phyloP scores from a whole-genome alignment of 768 basidiomycete genomes.

The Boletus pseudopeckii region DNA sequence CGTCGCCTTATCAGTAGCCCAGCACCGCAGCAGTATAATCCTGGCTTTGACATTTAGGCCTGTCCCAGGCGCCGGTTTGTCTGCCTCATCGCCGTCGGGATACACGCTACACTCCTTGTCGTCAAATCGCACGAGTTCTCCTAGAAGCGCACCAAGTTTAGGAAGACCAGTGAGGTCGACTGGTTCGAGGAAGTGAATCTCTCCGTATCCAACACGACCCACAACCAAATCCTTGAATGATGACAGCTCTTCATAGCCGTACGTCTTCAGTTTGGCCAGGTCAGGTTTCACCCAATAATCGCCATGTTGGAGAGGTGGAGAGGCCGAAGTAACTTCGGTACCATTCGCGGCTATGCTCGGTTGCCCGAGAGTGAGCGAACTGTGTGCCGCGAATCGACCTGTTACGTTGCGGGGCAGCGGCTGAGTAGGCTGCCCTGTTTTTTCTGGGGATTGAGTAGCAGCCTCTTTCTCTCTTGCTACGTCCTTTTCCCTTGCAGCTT shows the following conservation, averaged over 20 bases:
- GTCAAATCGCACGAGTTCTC: slow-evolving; percentile 84
- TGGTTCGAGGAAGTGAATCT: slow-evolving; percentile 76
- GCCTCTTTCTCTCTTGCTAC: slow-evolving; percentile 40
- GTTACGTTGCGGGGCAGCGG: slow-evolving; percentile 39
- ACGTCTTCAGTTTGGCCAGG: slow-evolving; percentile 64
- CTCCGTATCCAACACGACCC: slow-evolving; percentile 88
- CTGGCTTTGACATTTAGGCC: slow-evolving; percentile 88
- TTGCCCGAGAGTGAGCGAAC: slow-evolving; percentile 28
- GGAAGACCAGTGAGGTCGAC: slow-evolving; percentile 84
- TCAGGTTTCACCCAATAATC: slow-evolving; percentile 91
- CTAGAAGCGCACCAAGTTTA: slow-evolving; percentile 77
- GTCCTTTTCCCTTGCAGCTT: slow-evolving; percentile 74
- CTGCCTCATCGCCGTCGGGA: slow-evolving; percentile 80
- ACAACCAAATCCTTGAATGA: slow-evolving; percentile 76
- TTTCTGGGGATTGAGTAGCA: slow-evolving; percentile 17
- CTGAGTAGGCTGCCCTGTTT: slow-evolving; percentile 24
- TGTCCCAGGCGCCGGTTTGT: slow-evolving; percentile 78
- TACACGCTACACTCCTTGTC: slow-evolving; percentile 94
- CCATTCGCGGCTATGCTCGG: slow-evolving; percentile 29
- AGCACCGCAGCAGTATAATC: slow-evolving; percentile 76
- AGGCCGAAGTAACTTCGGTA: slow-evolving; percentile 15
- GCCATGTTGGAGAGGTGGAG: slow-evolving; percentile 64
- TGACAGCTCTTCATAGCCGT: slow-evolving; percentile 70
- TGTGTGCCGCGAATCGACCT: slow-evolving; percentile 41
- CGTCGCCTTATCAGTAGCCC: slow-evolving; percentile 88